Evolutionary conservation across 805 yeast species (phyloP).

Genomic region (Candida odintsovae): DNA sequence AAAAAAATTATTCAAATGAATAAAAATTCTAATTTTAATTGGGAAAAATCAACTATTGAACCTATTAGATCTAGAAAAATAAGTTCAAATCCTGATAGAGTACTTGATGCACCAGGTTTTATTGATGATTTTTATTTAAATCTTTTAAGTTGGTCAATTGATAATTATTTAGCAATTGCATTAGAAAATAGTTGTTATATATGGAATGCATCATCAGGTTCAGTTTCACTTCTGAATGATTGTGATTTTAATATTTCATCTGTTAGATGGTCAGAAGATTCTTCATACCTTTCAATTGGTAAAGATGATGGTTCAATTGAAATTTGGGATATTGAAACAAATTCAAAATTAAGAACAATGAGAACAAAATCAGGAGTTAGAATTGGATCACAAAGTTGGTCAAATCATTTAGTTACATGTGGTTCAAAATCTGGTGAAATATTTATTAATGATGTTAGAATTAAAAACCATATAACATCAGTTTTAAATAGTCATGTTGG

Average conservation of each 20-base stretch:
- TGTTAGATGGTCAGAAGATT: conserved; percentile 87
- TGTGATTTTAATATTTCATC: conserved; percentile 57
- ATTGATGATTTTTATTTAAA: conserved; percentile 90
- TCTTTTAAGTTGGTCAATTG: conserved; percentile 79
- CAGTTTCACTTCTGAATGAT: conserved; percentile 65
- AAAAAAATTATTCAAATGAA: conserved; percentile 21
- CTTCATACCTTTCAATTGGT: conserved; percentile 80
- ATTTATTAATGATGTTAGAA: conserved; percentile 84
- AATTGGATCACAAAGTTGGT: conserved; percentile 83
- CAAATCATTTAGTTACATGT: conserved; percentile 70
- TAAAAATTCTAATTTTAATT: conserved; percentile 17
- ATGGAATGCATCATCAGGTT: conserved; percentile 86
- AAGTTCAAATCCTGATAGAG: conserved; percentile 86
- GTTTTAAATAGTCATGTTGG: conserved; percentile 66
- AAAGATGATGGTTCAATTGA: conserved; percentile 78
- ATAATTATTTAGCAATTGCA: conserved; percentile 83
- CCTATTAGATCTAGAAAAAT: conserved; percentile 69
- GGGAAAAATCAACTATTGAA: conserved; percentile 39
- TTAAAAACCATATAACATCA: conserved; percentile 66
- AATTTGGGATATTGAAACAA: conserved; percentile 88
- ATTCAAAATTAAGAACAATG: conserved; percentile 73
- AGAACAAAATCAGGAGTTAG: conserved; percentile 62
- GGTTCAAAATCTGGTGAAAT: conserved; percentile 86
- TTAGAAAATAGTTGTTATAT: conserved; percentile 77
- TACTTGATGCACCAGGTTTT: conserved; percentile 93